A percentile compares a stretch with the other conserved stretches of the same genome.
Evolutionary conservation across 2,329 filamentous ascomycete genomes (phyloP).

Genomic region (Ceratocystis eucalypticola): DNA sequence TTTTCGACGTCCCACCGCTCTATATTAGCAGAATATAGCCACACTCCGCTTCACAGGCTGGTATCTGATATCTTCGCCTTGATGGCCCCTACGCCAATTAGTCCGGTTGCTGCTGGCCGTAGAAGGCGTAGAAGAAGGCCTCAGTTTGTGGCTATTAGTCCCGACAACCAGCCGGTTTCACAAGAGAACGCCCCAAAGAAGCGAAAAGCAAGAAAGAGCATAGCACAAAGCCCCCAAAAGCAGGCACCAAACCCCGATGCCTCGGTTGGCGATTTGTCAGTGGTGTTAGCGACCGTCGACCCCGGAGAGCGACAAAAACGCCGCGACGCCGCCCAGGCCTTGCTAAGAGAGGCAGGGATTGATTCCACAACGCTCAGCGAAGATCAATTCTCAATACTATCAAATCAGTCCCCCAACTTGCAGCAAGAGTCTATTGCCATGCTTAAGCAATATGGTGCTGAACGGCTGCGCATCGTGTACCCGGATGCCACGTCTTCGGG

Average conservation of each 20-base stretch:
- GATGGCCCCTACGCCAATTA: not conserved
- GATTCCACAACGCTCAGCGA: constrained; percentile 38
- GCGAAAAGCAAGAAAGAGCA: not conserved
- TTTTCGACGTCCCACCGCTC: constrained; percentile 36
- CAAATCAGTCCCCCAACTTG: constrained; percentile 44
- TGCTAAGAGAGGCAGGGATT: constrained; percentile 36
- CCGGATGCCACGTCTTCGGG: constrained; percentile 25
- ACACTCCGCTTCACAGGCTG: constrained; percentile 43
- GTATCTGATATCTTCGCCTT: constrained; percentile 36
- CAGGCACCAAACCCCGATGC: not conserved
- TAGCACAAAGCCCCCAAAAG: not conserved
- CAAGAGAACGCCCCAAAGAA: not conserved
- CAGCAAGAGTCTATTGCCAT: constrained; percentile 43
- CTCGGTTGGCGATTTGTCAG: not conserved
- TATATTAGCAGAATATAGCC: constrained; percentile 42
- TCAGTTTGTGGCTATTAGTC: not conserved
- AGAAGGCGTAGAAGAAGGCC: not conserved
- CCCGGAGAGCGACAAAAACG: constrained; percentile 39
- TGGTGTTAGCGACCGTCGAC: constrained; percentile 11
- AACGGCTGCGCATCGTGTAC: constrained; percentile 43
- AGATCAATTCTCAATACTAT: constrained; percentile 46
- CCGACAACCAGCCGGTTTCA: constrained; percentile 22
- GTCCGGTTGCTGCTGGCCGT: not conserved
- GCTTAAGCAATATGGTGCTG: constrained; percentile 44
- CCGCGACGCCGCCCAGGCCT: constrained; percentile 34